Conservation (phyloP, 352 stramenopile species). For the Lagenidium sp. region DNA sequence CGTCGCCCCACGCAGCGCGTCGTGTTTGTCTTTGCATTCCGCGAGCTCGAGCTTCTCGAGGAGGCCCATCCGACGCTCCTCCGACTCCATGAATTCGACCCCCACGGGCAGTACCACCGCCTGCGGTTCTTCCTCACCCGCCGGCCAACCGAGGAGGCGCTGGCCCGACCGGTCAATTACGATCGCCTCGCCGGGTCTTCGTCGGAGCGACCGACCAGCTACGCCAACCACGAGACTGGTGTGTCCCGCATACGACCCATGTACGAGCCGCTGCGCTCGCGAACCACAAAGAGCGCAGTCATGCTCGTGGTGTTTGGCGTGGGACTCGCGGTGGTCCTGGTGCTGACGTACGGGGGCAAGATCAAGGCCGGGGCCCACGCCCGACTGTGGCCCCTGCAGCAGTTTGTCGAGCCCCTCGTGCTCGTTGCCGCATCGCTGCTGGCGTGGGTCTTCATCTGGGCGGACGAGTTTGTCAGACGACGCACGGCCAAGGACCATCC, state of each 20-base stretch:
- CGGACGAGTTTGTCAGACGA: slow-evolving; percentile 17
- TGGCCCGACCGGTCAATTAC: neutral
- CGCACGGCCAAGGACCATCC: slow-evolving; percentile 16
- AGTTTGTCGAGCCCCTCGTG: slow-evolving; percentile 27
- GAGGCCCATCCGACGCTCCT: slow-evolving; percentile 1
- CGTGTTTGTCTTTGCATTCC: slow-evolving; percentile 1
- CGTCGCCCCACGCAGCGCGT: neutral
- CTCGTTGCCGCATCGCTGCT: slow-evolving; percentile 24
- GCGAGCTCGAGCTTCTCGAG: slow-evolving; percentile 7
- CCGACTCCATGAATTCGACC: slow-evolving; percentile 4
- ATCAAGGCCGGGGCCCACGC: slow-evolving; percentile 20
- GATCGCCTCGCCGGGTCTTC: too few relatives aligned
- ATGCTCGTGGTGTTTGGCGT: slow-evolving; percentile 12
- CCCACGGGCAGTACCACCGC: neutral
- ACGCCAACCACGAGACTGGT: slow-evolving; percentile 14
- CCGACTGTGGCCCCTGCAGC: slow-evolving; percentile 39
- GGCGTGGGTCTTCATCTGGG: slow-evolving; percentile 14
- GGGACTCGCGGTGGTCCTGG: slow-evolving; percentile 17
- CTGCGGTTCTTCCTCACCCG: neutral
- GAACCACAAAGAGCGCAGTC: neutral
- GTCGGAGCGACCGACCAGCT: slow-evolving; percentile 28
- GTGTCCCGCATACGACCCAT: neutral
- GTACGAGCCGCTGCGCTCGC: neutral
- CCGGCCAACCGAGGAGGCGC: neutral
- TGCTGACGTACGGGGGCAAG: slow-evolving; percentile 24